Base-by-base conservation (phyloP, 164 flowering plant species). In the Piper betle region DNA sequence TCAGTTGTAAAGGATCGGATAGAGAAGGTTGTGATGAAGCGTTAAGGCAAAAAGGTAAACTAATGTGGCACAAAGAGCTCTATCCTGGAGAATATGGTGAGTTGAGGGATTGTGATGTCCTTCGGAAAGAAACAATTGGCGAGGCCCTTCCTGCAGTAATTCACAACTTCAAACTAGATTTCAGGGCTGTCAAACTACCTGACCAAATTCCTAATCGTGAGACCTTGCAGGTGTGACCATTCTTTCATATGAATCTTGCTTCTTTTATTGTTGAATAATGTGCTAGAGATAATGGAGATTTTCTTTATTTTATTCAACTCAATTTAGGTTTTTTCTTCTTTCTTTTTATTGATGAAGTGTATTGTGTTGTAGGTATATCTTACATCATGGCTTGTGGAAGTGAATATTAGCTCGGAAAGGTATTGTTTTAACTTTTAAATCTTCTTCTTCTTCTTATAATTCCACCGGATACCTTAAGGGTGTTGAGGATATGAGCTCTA, bases 31-130 rank as follows among this genome's bases (percentile, higher is more conserved):
- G n/a, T n/a, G n/a, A n/a, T n/a, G n/a, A n/a, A n/a, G n/a, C n/a
- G n/a, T n/a, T n/a, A 18, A 33, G 10, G 4, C 57, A 54, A 54
- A n/a, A 9, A 1, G 37, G 8, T 54, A 54, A 19, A 6, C 37
- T n/a, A 18, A 33, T 54, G 20, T 54, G 57, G 57, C 12, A 7
- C 8, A 37, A 54, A 19, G 57, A 54, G 57, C 33, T 54, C 19
- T 54, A 54, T 33, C 57, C 20, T 19, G 57, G 57, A n/a, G 57
- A 54, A 54, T 54, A 18, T 17, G 57, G 19, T 17, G 57, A 54
- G 20, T 9, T 54, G 57, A 54, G 33, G 6, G 19, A 25, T 18
- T 17, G 57, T 54, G 37, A 19, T 17, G 10, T 19, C 33, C 37
- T 11, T 33, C 7, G 6, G 18, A 18, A 54, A 17, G 57, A 54